These are phyloP conservation scores for Salix purpurea DNA, from an alignment of 345 rosid species.

Conservation along the genomic window DNA sequence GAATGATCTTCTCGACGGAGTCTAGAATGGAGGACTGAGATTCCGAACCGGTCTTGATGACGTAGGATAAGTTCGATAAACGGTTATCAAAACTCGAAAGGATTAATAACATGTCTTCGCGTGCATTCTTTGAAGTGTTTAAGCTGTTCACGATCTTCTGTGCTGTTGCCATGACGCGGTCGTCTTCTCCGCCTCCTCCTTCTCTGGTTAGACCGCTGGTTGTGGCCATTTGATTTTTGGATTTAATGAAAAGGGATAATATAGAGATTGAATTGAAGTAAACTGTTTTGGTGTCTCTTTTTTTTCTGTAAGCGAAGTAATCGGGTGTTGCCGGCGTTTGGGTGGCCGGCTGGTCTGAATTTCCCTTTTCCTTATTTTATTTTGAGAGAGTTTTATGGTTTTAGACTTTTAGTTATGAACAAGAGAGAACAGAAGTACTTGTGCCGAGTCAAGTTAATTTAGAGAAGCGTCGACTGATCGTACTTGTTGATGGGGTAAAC, in stretches of 20 bases:
- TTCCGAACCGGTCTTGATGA: slow-evolving; percentile 40
- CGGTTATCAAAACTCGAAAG: slow-evolving; percentile 95
- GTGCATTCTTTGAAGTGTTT: slow-evolving; percentile 81
- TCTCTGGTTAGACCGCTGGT: slow-evolving; percentile 8
- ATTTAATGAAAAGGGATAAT: not conserved
- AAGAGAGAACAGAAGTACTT: not conserved
- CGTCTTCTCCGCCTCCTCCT: slow-evolving; percentile 47
- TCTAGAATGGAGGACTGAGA: slow-evolving; percentile 40
- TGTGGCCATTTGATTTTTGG: slow-evolving; percentile 11
- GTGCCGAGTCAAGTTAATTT: not conserved
- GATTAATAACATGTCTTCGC: slow-evolving; percentile 91
- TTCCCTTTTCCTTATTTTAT: not conserved
- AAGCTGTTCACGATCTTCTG: slow-evolving; percentile 96
- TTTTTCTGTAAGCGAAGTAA: not conserved
- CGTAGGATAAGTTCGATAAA: slow-evolving; percentile 73
- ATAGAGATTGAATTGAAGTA: not conserved
- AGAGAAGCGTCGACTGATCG: not conserved
- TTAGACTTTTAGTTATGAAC: not conserved
- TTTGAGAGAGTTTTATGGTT: not conserved
- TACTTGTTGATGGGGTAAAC: not conserved
- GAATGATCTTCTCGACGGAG: slow-evolving; percentile 64
- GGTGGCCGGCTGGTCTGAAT: not conserved
- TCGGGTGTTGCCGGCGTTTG: not conserved
- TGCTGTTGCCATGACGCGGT: slow-evolving; percentile 94
- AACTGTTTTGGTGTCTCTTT: not conserved